Conservation (phyloP, 2,329 filamentous ascomycete genomes). For the Arthrobotrys pseudoclavata region DNA sequence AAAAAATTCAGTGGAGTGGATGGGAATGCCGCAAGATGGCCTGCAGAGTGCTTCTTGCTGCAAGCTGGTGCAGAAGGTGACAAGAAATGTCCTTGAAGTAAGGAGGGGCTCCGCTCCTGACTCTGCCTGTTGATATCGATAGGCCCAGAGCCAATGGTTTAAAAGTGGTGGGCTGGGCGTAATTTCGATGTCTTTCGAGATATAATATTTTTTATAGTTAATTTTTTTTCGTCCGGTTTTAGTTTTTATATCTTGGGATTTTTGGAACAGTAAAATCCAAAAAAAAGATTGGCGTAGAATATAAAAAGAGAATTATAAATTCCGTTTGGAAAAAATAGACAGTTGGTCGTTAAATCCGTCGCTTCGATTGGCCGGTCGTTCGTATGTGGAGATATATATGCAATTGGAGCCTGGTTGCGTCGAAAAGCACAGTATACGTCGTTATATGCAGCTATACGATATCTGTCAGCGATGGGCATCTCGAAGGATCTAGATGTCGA, state of each 20-base stretch:
- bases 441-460: constrained; percentile 49
- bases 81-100: constrained; percentile 21
- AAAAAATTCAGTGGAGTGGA: constrained; percentile 59
- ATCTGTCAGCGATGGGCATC: constrained; percentile 48
- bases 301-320: constrained; percentile 29
- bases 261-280: constrained; percentile 35
- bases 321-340: constrained; percentile 15
- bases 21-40: constrained; percentile 59
- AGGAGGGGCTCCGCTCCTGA: constrained; percentile 59
- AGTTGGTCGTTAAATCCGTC: constrained; percentile 33
- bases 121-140: constrained; percentile 58
- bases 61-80: constrained; percentile 46
- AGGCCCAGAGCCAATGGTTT: constrained; percentile 16
- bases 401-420: constrained; percentile 34
- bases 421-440: constrained; percentile 41
- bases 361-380: constrained; percentile 39
- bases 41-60: constrained; percentile 47
- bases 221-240: constrained; percentile 36
- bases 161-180: constrained; percentile 34
- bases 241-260: constrained; percentile 6
- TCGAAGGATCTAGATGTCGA: constrained; percentile 30
- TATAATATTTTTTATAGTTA: constrained; percentile 13
- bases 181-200: constrained; percentile 34
- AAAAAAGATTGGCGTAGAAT: constrained; percentile 18
- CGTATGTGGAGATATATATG: constrained; percentile 36